Percentiles rank a stretch among this genome's conserved stretches.
These are phyloP conservation scores for Daldinia sp. DNA, from an alignment of 2,329 filamentous ascomycete species.

Conservation along the genomic window DNA sequence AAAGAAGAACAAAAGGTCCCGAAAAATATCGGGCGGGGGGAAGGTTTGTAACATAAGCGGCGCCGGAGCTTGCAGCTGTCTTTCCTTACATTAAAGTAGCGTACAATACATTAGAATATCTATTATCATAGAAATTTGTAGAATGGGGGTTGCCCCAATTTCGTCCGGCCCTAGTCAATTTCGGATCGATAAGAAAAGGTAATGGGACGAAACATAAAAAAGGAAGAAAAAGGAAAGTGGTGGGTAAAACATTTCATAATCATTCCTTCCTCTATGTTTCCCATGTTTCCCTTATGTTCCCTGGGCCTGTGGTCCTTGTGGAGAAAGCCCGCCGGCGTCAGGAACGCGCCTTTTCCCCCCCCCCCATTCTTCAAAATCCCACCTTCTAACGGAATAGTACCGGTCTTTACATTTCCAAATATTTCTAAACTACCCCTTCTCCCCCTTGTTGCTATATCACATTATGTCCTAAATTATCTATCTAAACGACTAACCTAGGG, in stretches of 20 bases:
- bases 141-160: slow-evolving; percentile 18
- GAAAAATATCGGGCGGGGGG: slow-evolving; percentile 8
- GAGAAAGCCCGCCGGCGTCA: slow-evolving; percentile 18
- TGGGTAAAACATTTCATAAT: slow-evolving; percentile 12
- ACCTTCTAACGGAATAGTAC: background rate
- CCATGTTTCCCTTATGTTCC: background rate
- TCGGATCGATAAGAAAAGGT: background rate
- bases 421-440: slow-evolving; percentile 2
- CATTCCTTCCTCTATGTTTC: background rate
- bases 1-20: slow-evolving; percentile 8
- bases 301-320: too few relatives aligned
- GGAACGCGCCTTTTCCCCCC: slow-evolving; percentile 21
- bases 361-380: slow-evolving; percentile 1
- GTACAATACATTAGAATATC: background rate
- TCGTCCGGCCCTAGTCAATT: slow-evolving; percentile 22
- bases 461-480: too few relatives aligned
- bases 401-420: slow-evolving; percentile 12
- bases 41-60: slow-evolving; percentile 11
- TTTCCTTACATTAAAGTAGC: background rate
- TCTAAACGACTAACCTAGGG: background rate
- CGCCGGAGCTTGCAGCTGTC: slow-evolving; percentile 26
- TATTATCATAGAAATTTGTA: slow-evolving; percentile 10
- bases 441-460: background rate
- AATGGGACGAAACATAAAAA: too few relatives aligned
- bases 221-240: background rate